A percentile compares a stretch with the other conserved stretches of the same genome.
Conservation (phyloP, 768 basidiomycete genomes). For the Lactarius hengduanensis region DNA sequence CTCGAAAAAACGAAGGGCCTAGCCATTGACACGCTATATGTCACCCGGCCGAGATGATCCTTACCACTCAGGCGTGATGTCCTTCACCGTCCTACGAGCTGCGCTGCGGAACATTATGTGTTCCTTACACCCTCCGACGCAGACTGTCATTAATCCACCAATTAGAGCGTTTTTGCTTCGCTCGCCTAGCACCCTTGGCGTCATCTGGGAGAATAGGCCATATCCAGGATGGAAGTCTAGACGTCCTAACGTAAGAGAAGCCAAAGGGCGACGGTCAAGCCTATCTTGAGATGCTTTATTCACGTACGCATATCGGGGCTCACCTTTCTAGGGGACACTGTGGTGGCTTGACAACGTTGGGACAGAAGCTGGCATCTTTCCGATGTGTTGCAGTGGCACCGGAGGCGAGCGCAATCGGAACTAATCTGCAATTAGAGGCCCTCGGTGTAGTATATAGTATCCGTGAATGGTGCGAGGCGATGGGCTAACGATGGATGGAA, state of each 20-base stretch:
- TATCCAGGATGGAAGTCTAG: conserved; percentile 8
- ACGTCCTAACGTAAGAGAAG: conserved; percentile 12
- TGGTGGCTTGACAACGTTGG: not conserved
- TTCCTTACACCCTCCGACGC: not conserved
- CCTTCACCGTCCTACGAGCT: not conserved
- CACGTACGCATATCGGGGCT: not conserved
- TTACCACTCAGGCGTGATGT: not conserved
- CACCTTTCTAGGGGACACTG: not conserved
- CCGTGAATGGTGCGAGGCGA: not conserved
- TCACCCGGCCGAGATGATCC: conserved; percentile 6
- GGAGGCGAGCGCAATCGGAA: not conserved
- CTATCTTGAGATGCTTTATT: conserved; percentile 1
- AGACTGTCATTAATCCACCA: not conserved
- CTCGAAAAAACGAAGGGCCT: conserved; percentile 18
- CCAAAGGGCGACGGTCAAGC: not conserved
- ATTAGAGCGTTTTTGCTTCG: not conserved
- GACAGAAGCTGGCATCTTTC: not conserved
- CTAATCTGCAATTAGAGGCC: not conserved
- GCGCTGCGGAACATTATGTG: not conserved
- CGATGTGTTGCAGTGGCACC: not conserved
- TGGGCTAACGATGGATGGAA: conserved; percentile 4
- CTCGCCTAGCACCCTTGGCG: not conserved
- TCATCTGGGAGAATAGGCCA: conserved; percentile 1
- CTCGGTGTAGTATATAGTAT: not conserved
- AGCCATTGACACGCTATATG: conserved; percentile 9